Percentiles rank a stretch among this genome's conserved stretches.
Conservation (phyloP, 2,329 filamentous ascomycete species). For the Fusarium sp. region DNA sequence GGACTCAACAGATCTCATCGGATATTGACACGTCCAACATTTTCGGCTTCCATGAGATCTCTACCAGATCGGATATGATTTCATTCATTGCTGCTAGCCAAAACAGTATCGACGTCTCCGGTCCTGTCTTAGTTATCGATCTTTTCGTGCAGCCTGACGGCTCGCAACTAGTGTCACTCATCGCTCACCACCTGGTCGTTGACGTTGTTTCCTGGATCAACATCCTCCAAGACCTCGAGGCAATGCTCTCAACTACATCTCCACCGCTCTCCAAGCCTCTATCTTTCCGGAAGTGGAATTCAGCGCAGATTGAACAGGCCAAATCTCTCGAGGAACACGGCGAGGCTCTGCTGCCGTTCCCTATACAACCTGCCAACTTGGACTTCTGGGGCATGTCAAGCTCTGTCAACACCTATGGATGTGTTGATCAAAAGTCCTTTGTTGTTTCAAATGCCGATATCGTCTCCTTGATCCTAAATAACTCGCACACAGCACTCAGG, state of each 20-base stretch:
- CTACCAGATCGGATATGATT: slow-evolving; percentile 19
- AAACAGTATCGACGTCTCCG: background rate
- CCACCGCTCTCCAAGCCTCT: slow-evolving; percentile 38
- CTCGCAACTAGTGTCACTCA: slow-evolving; percentile 46
- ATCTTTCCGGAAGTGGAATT: slow-evolving; percentile 54
- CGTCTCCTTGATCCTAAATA: slow-evolving; percentile 29
- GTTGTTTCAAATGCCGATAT: slow-evolving; percentile 5
- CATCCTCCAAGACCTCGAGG: slow-evolving; percentile 57
- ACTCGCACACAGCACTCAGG: slow-evolving; percentile 46
- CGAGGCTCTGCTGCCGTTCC: slow-evolving; percentile 9
- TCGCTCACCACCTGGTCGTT: slow-evolving; percentile 54
- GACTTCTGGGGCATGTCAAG: slow-evolving; percentile 38
- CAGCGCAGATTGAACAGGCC: slow-evolving; percentile 50
- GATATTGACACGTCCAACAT: slow-evolving; percentile 32
- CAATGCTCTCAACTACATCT: slow-evolving; percentile 45
- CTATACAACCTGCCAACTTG: slow-evolving; percentile 10
- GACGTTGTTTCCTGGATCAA: slow-evolving; percentile 60
- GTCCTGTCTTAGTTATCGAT: slow-evolving; percentile 17
- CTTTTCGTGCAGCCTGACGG: slow-evolving; percentile 4
- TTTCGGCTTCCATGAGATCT: slow-evolving; percentile 28
- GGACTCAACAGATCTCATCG: slow-evolving; percentile 43
- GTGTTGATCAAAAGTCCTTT: slow-evolving; percentile 11
- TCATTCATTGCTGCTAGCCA: slow-evolving; percentile 11
- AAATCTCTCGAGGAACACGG: background rate
- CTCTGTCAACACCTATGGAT: slow-evolving; percentile 18